phyloP scores from a whole-genome alignment of 495 filamentous ascomycete species.

The Tuber magnatum region DNA sequence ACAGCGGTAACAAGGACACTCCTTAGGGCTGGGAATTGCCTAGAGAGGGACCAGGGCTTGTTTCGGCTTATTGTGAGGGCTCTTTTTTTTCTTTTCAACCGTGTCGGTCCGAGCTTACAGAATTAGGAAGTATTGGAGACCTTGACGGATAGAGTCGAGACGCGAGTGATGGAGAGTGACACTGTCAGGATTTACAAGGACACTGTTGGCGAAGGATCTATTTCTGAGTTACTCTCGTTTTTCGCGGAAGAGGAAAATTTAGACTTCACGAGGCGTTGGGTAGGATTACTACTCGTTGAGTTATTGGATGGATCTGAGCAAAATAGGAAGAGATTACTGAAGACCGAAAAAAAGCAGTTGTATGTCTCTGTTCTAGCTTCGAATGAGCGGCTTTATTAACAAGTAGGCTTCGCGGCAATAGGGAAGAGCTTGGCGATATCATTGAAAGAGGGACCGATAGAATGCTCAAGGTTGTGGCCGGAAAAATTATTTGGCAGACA shows the following conservation, averaged over 20 bases:
- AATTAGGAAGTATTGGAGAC: constrained; percentile 29
- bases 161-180: constrained; percentile 19
- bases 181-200: constrained; percentile 20
- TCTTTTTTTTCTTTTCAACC: constrained; percentile 15
- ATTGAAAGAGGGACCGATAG: constrained; percentile 28
- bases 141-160: constrained; percentile 8
- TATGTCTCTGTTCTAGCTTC: constrained; percentile 7
- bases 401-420: constrained; percentile 5
- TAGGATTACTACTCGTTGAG: constrained; percentile 29
- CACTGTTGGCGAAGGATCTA: constrained; percentile 19
- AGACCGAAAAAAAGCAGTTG: constrained; percentile 21
- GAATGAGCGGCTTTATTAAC: constrained; percentile 8
- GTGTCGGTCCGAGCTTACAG: neutral
- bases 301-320: constrained; percentile 17
- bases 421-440: constrained; percentile 30
- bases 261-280: constrained; percentile 27
- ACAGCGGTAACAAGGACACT: constrained; percentile 23
- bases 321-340: constrained; percentile 21
- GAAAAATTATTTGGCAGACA: constrained; percentile 35
- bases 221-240: constrained; percentile 11
- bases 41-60: constrained; percentile 31
- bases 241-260: constrained; percentile 19
- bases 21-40: constrained; percentile 20
- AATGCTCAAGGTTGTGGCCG: constrained; percentile 34
- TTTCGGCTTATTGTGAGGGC: constrained; percentile 35